Base-by-base conservation (phyloP, 1,284 basidiomycete genomes). In the Ustanciosporium gigantosporum region DNA sequence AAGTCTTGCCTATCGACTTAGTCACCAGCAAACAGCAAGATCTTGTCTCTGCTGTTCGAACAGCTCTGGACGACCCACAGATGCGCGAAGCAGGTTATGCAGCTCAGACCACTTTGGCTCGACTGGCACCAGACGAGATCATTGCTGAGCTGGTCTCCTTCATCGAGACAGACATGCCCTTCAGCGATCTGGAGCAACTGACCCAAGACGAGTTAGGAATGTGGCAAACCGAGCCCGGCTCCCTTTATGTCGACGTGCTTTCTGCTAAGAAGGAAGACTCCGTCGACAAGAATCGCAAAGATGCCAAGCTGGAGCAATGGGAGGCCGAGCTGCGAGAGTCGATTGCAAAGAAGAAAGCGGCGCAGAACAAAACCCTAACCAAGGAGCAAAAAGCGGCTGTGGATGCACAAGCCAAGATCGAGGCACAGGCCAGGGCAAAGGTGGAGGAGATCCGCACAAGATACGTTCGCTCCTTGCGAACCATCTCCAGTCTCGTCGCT, bases 321-420 rank as follows among this genome's bases (percentile, higher is more conserved):
- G 76, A 77, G 27, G 73, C 68, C 15, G 74, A 77, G 48, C 60
- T 77, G 16, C 68, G 76, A 23, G 69, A 67, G 23, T 64, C 67
- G 23, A 67, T 77, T 17, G 76, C 74, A 16, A 67, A 66, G 51
- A 75, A 76, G 52, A 77, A 77, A 52, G 66, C 72, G 3, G 58
- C 69, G 3, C 64, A 60, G 23, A 69, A 46, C 36, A 66, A 68
- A 49, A 58, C 59, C 17, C 65, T 73, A 32, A 73, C 76, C 6
- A 62, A 70, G 39, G 69, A 75, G 47, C 64, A 77, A 41, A 60
- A 71, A 46, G 56, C 50, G 22, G 60, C 66, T 8, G 55, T 77
- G 11, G 71, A 75, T 13, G 65, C 71, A 2, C 76, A 77, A 41
- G 41, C 70, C 27, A 67, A 61, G 46, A 41, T 58, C 24, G 75